Base-by-base conservation (phyloP, 2,329 filamentous ascomycete species). In the Ascochyta viciae-villosae region DNA sequence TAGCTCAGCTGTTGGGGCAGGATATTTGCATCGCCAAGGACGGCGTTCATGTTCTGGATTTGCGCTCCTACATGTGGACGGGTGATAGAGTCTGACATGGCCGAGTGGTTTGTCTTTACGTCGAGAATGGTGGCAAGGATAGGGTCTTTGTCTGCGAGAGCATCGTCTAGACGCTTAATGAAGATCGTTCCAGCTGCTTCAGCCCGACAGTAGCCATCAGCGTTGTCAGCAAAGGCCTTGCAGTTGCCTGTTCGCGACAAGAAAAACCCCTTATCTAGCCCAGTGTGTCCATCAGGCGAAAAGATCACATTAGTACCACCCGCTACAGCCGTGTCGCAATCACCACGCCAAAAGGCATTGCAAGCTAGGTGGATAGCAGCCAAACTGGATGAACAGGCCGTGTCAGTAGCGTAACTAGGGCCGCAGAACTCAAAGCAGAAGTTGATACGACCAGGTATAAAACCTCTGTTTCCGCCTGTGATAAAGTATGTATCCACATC, bases 401-500 rank as follows among this genome's bases (percentile, higher is more conserved):
- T 73, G 47, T 77, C 75, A 3, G 76, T 61, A 10, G 68, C 66
- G 16, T 62, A 65, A 44, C 80, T 83, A 0, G 83, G 82, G 3
- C 75, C 74, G 45, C 60, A 59, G n/a, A 76, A 65, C 40, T 74
- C 65, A 35, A 75, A 65, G 50, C 63, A 63, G 43, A 69, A 72
- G 49, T 80, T 81, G 57, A 82, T 77, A 4, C 83, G 78, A 0
- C 83, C 84, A 0, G 80, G 78, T 0, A 74, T 78, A 53, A 86
- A 86, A 0, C 82, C 83, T 19, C 84, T 74, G 9, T 74, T 73
- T 24, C 77, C 78, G n/a, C 82, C 83, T 0, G 84, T 79, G 38
- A 86, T 82, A 62, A 74, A 83, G 65, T 86, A 85, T 0, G 82
- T 84, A 50, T 81, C 79, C n/a, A 86, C 78, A 19, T 67, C 50